Conservation (phyloP, 441 rosid species). For the Caryocar brasiliense region DNA sequence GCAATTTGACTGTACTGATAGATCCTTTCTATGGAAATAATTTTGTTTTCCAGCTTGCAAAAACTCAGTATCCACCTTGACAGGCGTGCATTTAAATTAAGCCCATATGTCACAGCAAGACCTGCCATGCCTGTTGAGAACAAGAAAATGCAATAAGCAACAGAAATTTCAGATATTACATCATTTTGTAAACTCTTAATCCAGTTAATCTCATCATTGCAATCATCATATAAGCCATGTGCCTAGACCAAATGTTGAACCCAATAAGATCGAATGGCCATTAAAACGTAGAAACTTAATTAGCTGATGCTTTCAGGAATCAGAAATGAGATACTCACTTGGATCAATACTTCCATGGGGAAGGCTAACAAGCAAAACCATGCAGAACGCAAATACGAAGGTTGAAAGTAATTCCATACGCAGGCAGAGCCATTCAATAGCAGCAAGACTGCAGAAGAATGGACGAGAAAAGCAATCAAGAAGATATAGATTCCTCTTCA, state of each 20-base stretch:
- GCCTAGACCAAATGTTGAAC: too few species aligned
- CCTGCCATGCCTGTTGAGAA: slow-evolving; percentile 90
- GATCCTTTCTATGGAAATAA: slow-evolving; percentile 92
- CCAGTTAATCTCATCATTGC: background rate
- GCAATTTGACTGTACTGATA: slow-evolving; percentile 91
- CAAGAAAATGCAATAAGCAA: slow-evolving; percentile 12
- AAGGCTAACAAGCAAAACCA: slow-evolving; percentile 92
- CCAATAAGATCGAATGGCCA: too few species aligned
- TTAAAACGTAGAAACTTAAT: background rate
- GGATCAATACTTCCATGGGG: slow-evolving; percentile 97
- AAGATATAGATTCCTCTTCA: slow-evolving; percentile 95
- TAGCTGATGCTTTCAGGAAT: background rate
- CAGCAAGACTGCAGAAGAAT: slow-evolving; percentile 95
- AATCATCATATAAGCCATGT: background rate
- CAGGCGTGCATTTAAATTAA: slow-evolving; percentile 88
- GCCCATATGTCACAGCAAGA: slow-evolving; percentile 98
- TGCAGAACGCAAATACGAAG: slow-evolving; percentile 94
- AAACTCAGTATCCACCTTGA: slow-evolving; percentile 99
- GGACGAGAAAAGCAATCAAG: slow-evolving; percentile 98
- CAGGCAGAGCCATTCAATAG: slow-evolving; percentile 98
- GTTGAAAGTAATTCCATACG: slow-evolving; percentile 99
- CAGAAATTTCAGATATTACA: background rate
- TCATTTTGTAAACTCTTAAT: too few species aligned
- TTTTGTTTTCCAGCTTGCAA: slow-evolving; percentile 97
- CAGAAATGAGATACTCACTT: slow-evolving; percentile 43